Base-by-base conservation (phyloP, 2,329 filamentous ascomycete genomes). In the Penicillium verrucosum region DNA sequence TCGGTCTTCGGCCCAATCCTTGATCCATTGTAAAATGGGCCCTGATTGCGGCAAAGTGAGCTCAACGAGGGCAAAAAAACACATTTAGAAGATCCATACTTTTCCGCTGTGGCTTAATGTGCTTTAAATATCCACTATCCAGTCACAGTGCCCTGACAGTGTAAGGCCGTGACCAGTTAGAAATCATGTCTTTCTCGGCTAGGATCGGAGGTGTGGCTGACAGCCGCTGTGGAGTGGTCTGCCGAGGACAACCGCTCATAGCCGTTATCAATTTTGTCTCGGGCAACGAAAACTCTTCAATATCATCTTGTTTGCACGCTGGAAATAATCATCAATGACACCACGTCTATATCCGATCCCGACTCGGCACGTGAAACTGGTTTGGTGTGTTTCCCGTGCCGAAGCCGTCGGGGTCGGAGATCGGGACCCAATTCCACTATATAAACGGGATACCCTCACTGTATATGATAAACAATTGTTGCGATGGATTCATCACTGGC, bases 31-130 rank as follows among this genome's bases (percentile, higher is more conserved):
- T 42, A 47, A 51, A 46, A 56, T 47, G 54, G 54, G 49, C 27
- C 57, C 50, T 45, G 14, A 12, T 46, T 57, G 30, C 34, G 23
- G 46, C 45, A 51, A 43, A 51, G 10, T 12, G 38, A 47, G 34
- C 49, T 36, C 32, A 43, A 37, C 27, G 6, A 46, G 16, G 53
- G 47, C 40, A 34, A 49, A 23, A 54, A 57, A 43, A 3, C 25
- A 36, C 8, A 12, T 36, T 11, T 14, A 30, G 30, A 27, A 51
- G 54, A 54, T 57, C 57, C 57, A 59, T 59, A 57, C 34, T 47
- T 59, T 59, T 59, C 57, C 57, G 57, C 49, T 59, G 57, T 57
- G 57, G 57, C 54, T 54, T 27, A 4, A 23, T 37, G 25, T 42
- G n/a, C 16, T 37, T 34, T 5, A 44, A 27, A 44, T 41, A 12